Conservation (phyloP, 23 red algal species). For the Rhodosorus marinus region DNA sequence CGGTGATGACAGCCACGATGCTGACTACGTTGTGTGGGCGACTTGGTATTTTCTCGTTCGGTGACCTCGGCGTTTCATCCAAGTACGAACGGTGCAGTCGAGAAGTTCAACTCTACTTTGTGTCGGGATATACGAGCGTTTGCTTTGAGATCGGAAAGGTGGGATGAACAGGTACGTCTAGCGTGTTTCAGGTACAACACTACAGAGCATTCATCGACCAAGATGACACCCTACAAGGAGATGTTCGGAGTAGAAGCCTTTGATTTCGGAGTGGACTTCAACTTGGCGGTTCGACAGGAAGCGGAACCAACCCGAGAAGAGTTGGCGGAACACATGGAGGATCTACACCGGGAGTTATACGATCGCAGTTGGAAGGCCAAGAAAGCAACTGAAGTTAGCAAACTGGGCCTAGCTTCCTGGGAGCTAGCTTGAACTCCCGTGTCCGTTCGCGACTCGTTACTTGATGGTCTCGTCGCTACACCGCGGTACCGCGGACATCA, state of each 20-base stretch:
- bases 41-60: neutral
- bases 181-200: neutral
- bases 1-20: neutral
- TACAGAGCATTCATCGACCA: neutral
- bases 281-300: too few species aligned
- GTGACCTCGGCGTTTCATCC: neutral
- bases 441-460: neutral
- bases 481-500: neutral
- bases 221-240: neutral
- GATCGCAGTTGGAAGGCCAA: neutral
- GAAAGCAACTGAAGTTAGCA: neutral
- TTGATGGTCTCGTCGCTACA: neutral
- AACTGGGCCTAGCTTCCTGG: neutral
- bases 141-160: neutral
- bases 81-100: neutral
- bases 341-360: neutral
- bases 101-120: neutral
- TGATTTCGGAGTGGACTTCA: neutral
- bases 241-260: neutral
- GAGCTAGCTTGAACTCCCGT: neutral
- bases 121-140: neutral
- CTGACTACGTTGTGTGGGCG: neutral
- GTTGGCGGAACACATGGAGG: neutral
- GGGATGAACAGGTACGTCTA: neutral
- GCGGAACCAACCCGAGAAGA: too few species aligned